Evolutionary conservation across 805 yeast species (phyloP), one percentile per base, ranked within the genome.

Genomic region (Komagataella mondaviorum): DNA sequence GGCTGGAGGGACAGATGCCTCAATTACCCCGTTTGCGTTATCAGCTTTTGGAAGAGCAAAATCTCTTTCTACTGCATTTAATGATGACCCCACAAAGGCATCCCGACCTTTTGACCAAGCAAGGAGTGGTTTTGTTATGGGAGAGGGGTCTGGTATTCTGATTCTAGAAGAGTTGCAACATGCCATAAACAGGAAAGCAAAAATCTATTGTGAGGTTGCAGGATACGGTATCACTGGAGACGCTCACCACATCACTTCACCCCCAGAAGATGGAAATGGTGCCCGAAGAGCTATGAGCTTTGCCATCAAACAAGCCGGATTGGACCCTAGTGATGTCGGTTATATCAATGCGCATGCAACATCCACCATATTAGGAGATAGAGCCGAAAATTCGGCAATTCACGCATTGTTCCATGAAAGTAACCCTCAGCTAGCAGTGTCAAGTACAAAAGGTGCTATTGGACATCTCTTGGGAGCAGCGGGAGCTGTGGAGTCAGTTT

Each of bases 331-430:
- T 3, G 71, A 77, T 1, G 71, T 91, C 17, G 88, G 77, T 48
- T 93, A 89, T 60, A 73, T 93, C 48, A 93, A 95, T 66, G 97
- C 99, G 1, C 99, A 93, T 65, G 99, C 99, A 0, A 93, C 99
- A 0, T 87, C 96, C 0, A 93, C 99, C 0, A 69, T 71, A 6
- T 67, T 90, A 3, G 99, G 99, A 4, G 99, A 93, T 61, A 68
- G 80, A 17, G 93, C 96, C 0, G 99, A 93, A 61, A 80, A 85
- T 59, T 62, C 63, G 46, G 98, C 98, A 2, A 81, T 93, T 49
- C 64, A 70, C 48, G 63, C 74, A 3, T 59, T 85, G 3, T 78
- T 88, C 51, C 66, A 61, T 1, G 59, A 66, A 3, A 58, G 65
- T 3, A 67, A 69, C 30, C 63, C 68, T 0, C 55, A 64, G 2